Percentiles rank a stretch among this genome's conserved stretches.
phyloP scores from a whole-genome alignment of 371 early-diverging fungal genomes.

The Syncephalastrum sp. region DNA sequence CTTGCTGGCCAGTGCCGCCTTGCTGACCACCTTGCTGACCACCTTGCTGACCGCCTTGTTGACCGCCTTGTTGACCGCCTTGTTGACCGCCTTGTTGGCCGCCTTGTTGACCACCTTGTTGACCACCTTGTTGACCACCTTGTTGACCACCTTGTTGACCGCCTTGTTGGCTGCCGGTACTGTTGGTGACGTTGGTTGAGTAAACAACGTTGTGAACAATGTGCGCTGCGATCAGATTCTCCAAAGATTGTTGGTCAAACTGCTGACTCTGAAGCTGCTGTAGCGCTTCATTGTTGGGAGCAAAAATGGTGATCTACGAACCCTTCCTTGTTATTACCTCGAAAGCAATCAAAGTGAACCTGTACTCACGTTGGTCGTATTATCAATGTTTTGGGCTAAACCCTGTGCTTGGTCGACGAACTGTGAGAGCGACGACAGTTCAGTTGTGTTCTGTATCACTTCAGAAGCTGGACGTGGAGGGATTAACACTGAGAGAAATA shows the following conservation, averaged over 20 bases:
- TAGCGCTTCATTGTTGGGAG: slow-evolving; percentile 24
- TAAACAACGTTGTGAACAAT: slow-evolving; percentile 31
- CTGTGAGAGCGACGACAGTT: slow-evolving; percentile 14
- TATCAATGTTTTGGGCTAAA: slow-evolving; percentile 14
- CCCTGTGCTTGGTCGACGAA: slow-evolving; percentile 5
- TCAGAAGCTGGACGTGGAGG: slow-evolving; percentile 27
- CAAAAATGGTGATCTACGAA: slow-evolving; percentile 37
- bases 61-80: too few relatives aligned
- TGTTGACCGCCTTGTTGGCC: too few relatives aligned
- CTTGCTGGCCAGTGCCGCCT: too few relatives aligned
- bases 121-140: too few relatives aligned
- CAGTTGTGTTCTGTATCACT: slow-evolving; percentile 18
- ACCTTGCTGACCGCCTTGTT: too few relatives aligned
- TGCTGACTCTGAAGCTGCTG: not conserved
- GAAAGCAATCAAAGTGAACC: not conserved
- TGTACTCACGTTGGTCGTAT: slow-evolving; percentile 28
- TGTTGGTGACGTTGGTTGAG: slow-evolving; percentile 26
- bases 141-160: too few relatives aligned
- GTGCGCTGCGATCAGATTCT: slow-evolving; percentile 22
- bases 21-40: too few relatives aligned
- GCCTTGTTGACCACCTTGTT: too few relatives aligned
- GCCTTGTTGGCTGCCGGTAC: too few relatives aligned
- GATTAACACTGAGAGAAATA: slow-evolving; percentile 24
- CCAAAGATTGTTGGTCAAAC: not conserved
- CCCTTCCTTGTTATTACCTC: not conserved